Base-by-base conservation (phyloP, 345 rosid genomes). In the Ceriops zippeliana region DNA sequence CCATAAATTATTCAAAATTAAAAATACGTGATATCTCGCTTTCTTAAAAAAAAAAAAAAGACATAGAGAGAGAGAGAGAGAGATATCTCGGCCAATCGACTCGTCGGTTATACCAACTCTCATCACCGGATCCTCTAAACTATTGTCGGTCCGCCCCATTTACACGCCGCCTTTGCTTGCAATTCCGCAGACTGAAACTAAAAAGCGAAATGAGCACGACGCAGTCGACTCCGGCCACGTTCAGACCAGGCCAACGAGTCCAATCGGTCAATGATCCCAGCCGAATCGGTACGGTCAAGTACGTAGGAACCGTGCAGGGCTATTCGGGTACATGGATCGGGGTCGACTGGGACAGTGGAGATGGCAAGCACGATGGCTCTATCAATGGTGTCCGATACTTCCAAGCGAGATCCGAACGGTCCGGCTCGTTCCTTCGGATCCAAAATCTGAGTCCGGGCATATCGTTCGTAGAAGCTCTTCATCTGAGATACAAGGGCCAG, bases 331-430 rank as follows among this genome's bases (percentile, higher is more conserved):
- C 49, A 4, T 91, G 96, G 95, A 73, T 88, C 61, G 99, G 97
- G 17, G 91, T 93, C 57, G 96, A 91, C 58, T 93, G 99, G 97
- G 97, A 89, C 81, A 75, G 69, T 34, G 85, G 86, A 4, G 89
- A 82, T 8, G 96, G 96, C 27, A 93, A 93, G 78, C 97, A 91
- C 52, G 86, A 91, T 59, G 99, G 97, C 2, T 78, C 91, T 73
- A 61, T 88, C 52, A 88, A 89, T 30, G 96, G 96, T 5, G 88
- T 81, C 63, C 87, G 80, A 15, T 93, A 88, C 70, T 93, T 93
- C 70, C 83, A 73, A 32, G 89, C 91, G 7, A 83, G 75, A 65
- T 83, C 85, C 21, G 75, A 82, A 42, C 75, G 31, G 9, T 93
- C 97, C 0, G 98, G 89, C 2, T 91, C 97, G 3, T 85, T 93